phyloP scores from a whole-genome alignment of 2,329 filamentous ascomycete genomes.

The Daldinia eschscholtzii region DNA sequence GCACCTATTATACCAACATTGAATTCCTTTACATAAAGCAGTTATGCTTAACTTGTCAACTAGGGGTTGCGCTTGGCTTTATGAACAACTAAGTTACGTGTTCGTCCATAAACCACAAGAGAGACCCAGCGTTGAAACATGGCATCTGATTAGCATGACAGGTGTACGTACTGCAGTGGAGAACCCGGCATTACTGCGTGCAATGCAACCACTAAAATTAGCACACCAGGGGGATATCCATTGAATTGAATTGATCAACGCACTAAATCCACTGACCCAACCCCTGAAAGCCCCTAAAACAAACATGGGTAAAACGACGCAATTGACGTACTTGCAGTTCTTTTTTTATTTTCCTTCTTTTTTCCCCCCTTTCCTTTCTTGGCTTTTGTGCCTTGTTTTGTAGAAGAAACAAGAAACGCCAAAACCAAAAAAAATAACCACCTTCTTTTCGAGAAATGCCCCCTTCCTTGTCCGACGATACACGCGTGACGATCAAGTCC shows the following conservation, averaged over 20 bases:
- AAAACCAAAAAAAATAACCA: not conserved
- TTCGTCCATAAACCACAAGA: not conserved
- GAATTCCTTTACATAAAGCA: no score
- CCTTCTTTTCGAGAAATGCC: conserved; percentile 5
- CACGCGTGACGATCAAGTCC: conserved; percentile 13
- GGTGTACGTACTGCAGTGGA: conserved; percentile 11
- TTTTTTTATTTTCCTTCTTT: not conserved
- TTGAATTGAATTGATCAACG: conserved; percentile 15
- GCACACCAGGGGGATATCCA: conserved; percentile 21
- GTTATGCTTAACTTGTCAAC: not conserved
- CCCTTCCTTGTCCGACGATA: conserved; percentile 11
- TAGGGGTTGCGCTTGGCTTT: not conserved
- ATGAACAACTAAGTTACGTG: not conserved
- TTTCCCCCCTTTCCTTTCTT: conserved; percentile 31
- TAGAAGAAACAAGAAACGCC: not conserved
- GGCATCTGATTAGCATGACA: not conserved
- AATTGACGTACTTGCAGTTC: conserved; percentile 17
- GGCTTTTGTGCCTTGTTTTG: conserved; percentile 17
- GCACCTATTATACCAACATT: no score
- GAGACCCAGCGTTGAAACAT: not conserved
- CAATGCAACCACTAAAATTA: conserved; percentile 33
- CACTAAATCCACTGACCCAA: not conserved
- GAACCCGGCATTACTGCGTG: conserved; percentile 25
- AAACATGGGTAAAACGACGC: conserved; percentile 20
- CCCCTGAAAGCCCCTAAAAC: conserved; percentile 40